Evolutionary conservation across 1,284 basidiomycete species (phyloP), one percentile per base, ranked within the genome.

Genomic region (Apiotrichum gracile): DNA sequence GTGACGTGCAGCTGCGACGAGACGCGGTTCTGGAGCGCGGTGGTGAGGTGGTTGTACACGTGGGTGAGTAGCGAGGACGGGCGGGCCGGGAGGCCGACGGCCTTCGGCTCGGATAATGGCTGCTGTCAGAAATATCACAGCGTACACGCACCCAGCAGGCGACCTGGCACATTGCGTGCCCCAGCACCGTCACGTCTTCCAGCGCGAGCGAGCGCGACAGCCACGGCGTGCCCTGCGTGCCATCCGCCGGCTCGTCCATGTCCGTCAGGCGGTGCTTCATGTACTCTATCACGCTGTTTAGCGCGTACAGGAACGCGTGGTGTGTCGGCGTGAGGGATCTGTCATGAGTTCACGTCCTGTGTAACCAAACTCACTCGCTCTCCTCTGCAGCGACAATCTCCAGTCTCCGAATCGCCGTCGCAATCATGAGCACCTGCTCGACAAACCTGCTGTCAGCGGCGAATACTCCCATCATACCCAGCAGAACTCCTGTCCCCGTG

Each of bases 261-360:
- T 45, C 34, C 1, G 62, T 51, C 4, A 72, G 54, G 3, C 62
- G 58, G 22, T 66, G 59, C 45, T 65, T 66, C 51, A 72, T 55
- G 50, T 64, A 68, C 1, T 65, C 65, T 12, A 73, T 48, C 27
- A 68, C 65, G 1, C 65, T 67, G 41, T 66, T 65, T 3, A 71
- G 51, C 5, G 63, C 64, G 51, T 71, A 62, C 13, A 71, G 51
- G 0, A 74, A 57, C 1, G 71, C 70, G 42, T 73, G 72, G 54
- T 73, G 71, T 0, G 71, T 73, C 0, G 70, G 64, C 0, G 71
- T 72, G 19, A 69, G 46, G 0, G 66, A 62, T 12, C 71, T 73
- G 45, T 0, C 2, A 21, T 45, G 16, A 57, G 42, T 51, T 21
- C 17, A 37, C 42, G 31, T 10, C 4, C 6, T 25, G n/a, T 38